Evolutionary conservation across 768 basidiomycete genomes (phyloP).

Genomic region (Russula sp.): DNA sequence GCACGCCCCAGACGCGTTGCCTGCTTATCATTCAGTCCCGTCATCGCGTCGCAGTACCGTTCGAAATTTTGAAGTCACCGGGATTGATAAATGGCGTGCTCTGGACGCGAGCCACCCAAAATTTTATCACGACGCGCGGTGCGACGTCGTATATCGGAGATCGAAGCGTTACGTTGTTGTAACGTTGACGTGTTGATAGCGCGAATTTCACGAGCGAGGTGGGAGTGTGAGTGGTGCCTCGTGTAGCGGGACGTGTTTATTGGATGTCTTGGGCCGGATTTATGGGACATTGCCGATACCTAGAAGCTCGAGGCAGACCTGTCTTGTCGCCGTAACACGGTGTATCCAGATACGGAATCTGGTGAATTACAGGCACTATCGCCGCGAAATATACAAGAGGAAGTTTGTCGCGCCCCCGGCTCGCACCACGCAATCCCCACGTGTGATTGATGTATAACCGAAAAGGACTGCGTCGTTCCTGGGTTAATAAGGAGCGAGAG

Average conservation of each 20-base stretch:
- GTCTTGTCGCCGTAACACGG: slow-evolving; percentile 3
- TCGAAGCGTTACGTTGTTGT: slow-evolving; percentile 18
- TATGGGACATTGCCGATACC: slow-evolving; percentile 11
- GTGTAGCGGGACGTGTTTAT: slow-evolving; percentile 6
- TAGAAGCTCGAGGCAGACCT: slow-evolving; percentile 14
- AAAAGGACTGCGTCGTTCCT: slow-evolving; percentile 22
- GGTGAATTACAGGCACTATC: slow-evolving; percentile 13
- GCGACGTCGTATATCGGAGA: slow-evolving; percentile 9
- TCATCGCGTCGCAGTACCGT: slow-evolving; percentile 7
- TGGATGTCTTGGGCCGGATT: slow-evolving; percentile 7
- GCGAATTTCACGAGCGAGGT: neutral
- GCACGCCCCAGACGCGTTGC: slow-evolving; percentile 15
- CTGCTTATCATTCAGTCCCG: slow-evolving; percentile 9
- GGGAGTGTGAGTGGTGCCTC: slow-evolving; percentile 9
- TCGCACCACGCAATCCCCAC: slow-evolving; percentile 25
- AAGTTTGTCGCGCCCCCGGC: slow-evolving; percentile 1
- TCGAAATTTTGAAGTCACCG: slow-evolving; percentile 3
- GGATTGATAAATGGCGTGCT: slow-evolving; percentile 4
- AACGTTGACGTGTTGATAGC: slow-evolving; percentile 17
- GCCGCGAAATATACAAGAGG: slow-evolving; percentile 1
- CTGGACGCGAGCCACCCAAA: neutral
- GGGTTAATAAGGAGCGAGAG: neutral
- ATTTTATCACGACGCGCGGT: neutral
- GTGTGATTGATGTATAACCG: slow-evolving; percentile 18
- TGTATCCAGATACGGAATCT: slow-evolving; percentile 9